Evolutionary conservation across 768 basidiomycete genomes (phyloP).

Genomic region (Agaricus sinodeliciosus): DNA sequence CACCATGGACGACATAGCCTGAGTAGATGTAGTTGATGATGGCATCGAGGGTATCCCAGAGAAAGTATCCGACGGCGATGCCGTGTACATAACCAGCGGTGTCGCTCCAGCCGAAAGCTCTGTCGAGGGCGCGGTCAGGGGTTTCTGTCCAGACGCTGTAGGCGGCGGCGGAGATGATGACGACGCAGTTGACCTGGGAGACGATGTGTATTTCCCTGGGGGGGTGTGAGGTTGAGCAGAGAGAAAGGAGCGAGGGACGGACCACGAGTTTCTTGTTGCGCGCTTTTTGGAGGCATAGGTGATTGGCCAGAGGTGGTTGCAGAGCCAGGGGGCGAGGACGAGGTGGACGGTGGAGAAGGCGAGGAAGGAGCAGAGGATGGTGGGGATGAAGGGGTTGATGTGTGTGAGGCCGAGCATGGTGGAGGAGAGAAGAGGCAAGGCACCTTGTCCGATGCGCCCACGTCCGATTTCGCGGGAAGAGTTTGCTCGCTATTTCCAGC

Average conservation of each 20-base stretch:
- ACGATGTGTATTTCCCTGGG: conserved; percentile 63
- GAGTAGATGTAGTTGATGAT: conserved; percentile 59
- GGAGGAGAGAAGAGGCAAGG: not conserved
- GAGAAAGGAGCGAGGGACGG: conserved; percentile 14
- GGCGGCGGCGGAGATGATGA: conserved; percentile 60
- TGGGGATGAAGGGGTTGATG: conserved; percentile 48
- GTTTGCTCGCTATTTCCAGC: conserved; percentile 39
- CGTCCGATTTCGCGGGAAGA: conserved; percentile 40
- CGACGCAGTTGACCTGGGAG: conserved; percentile 65
- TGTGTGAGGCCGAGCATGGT: conserved; percentile 41
- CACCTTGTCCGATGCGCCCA: not conserved
- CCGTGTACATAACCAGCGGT: conserved; percentile 52
- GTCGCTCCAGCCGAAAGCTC: conserved; percentile 72
- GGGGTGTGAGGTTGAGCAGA: conserved; percentile 3
- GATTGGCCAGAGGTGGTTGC: conserved; percentile 37
- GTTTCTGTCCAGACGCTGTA: conserved; percentile 37
- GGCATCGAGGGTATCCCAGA: conserved; percentile 80
- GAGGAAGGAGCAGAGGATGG: conserved; percentile 46
- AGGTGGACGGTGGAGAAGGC: conserved; percentile 55
- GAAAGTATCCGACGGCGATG: conserved; percentile 71
- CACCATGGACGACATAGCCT: conserved; percentile 77
- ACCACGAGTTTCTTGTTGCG: conserved; percentile 58
- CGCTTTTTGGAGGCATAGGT: conserved; percentile 42
- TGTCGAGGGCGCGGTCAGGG: conserved; percentile 46
- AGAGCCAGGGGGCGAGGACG: conserved; percentile 49